Percentiles rank a stretch among this genome's conserved stretches.
phyloP scores from a whole-genome alignment of 2,329 filamentous ascomycete genomes.

The Ceratocystis harringtonii region DNA sequence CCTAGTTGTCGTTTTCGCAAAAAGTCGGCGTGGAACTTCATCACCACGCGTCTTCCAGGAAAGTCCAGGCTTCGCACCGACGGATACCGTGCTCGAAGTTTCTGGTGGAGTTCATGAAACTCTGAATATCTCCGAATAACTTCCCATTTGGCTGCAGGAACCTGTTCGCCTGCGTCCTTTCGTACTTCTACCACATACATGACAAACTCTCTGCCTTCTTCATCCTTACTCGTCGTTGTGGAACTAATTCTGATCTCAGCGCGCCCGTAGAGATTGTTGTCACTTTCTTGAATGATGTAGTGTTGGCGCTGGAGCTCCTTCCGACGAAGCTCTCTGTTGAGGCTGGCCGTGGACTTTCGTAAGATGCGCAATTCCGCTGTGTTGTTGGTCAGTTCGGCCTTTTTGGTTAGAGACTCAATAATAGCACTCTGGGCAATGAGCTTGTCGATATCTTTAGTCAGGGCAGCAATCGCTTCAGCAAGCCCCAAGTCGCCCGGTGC shows the following conservation, averaged over 20 bases:
- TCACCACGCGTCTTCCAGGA: constrained; percentile 76
- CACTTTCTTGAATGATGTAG: constrained; percentile 93
- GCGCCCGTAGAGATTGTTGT: constrained; percentile 89
- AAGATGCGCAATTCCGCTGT: constrained; percentile 83
- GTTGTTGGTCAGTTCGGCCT: constrained; percentile 95
- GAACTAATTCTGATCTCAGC: constrained; percentile 82
- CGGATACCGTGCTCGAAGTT: constrained; percentile 67
- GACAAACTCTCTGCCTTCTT: constrained; percentile 85
- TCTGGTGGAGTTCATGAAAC: constrained; percentile 90
- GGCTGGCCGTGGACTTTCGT: constrained; percentile 81
- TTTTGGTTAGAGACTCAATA: constrained; percentile 77
- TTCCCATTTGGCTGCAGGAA: constrained; percentile 90
- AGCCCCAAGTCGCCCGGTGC: constrained; percentile 87
- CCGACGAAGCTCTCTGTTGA: constrained; percentile 79
- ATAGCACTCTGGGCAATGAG: constrained; percentile 77
- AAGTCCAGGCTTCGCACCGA: constrained; percentile 85
- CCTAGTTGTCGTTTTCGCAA: constrained; percentile 73
- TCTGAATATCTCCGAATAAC: constrained; percentile 91
- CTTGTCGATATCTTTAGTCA: constrained; percentile 85
- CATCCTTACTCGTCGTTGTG: constrained; percentile 80
- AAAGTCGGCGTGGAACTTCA: constrained; percentile 95
- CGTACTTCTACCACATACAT: constrained; percentile 88
- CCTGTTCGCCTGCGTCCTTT: constrained; percentile 79
- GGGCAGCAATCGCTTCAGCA: constrained; percentile 75
- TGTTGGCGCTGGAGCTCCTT: constrained; percentile 95